Evolutionary conservation across 2,329 filamentous ascomycete species (phyloP).

Genomic region (Alternaria gaisen): DNA sequence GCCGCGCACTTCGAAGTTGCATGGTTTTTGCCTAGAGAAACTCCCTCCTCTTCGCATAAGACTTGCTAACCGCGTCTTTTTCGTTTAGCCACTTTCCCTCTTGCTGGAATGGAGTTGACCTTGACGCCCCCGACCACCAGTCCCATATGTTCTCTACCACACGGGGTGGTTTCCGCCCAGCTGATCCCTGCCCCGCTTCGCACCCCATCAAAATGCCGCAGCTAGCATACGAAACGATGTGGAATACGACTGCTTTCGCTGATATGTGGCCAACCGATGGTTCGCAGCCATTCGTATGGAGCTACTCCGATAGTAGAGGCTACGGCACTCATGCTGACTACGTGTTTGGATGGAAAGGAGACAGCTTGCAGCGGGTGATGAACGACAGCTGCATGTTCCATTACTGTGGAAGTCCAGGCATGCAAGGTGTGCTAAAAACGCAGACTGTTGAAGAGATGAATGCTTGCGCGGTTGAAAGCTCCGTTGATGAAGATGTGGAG

Average conservation of each 20-base stretch:
- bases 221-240: conserved; percentile 40
- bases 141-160: conserved; percentile 39
- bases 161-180: conserved; percentile 31
- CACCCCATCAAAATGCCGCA: conserved; percentile 40
- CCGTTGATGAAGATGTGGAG: conserved; percentile 27
- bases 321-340: conserved; percentile 39
- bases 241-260: conserved; percentile 43
- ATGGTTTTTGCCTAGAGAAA: neutral
- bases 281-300: conserved; percentile 5
- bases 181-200: conserved; percentile 33
- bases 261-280: conserved; percentile 40
- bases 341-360: conserved; percentile 42
- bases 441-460: conserved; percentile 32
- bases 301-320: conserved; percentile 29
- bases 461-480: conserved; percentile 23
- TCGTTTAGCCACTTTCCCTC: conserved; percentile 34
- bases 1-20: conserved; percentile 8
- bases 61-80: neutral
- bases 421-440: conserved; percentile 28
- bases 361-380: conserved; percentile 37
- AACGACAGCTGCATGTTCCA: conserved; percentile 37
- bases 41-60: neutral
- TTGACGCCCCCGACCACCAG: conserved; percentile 54
- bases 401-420: conserved; percentile 27
- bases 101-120: conserved; percentile 68